Conservation (phyloP, 2,329 filamentous ascomycete genomes). For the Neonectria punicea region DNA sequence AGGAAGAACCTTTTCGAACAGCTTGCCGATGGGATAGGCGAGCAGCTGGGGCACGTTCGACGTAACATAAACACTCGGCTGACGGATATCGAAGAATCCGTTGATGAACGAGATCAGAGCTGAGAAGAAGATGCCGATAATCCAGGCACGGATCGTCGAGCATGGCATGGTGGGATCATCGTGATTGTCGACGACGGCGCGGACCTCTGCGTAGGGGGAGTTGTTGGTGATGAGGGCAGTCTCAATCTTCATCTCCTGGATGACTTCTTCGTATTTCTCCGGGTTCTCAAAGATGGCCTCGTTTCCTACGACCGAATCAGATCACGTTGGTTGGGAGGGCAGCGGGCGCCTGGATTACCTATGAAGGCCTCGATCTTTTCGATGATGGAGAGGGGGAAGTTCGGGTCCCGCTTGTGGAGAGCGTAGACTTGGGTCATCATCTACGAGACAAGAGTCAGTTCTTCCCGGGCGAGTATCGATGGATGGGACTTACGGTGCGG, state of each 20-base stretch:
- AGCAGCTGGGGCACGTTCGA: constrained; percentile 67
- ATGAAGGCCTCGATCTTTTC: constrained; percentile 51
- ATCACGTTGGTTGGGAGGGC: background rate
- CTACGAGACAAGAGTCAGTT: constrained; percentile 29
- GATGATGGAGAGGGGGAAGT: constrained; percentile 50
- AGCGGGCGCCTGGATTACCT: constrained; percentile 31
- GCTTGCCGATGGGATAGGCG: constrained; percentile 64
- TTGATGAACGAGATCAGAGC: constrained; percentile 62
- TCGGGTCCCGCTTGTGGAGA: constrained; percentile 51
- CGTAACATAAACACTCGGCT: constrained; percentile 63
- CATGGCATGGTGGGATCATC: constrained; percentile 61
- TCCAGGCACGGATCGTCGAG: constrained; percentile 65
- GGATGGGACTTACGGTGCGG: constrained; percentile 37
- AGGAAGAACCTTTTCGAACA: constrained; percentile 61
- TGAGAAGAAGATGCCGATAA: constrained; percentile 62
- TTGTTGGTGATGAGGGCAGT: constrained; percentile 63
- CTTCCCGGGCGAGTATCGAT: background rate
- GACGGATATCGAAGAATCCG: constrained; percentile 67
- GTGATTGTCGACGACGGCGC: constrained; percentile 64
- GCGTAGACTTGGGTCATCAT: constrained; percentile 49
- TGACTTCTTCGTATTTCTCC: constrained; percentile 51
- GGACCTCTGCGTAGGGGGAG: constrained; percentile 66
- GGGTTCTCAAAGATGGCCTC: constrained; percentile 48
- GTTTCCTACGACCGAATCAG: constrained; percentile 36
- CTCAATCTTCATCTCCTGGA: constrained; percentile 63